A percentile compares a stretch with the other conserved stretches of the same genome.
phyloP scores from a whole-genome alignment of 2,329 filamentous ascomycete genomes.

The Cordyceps cateniannulata region DNA sequence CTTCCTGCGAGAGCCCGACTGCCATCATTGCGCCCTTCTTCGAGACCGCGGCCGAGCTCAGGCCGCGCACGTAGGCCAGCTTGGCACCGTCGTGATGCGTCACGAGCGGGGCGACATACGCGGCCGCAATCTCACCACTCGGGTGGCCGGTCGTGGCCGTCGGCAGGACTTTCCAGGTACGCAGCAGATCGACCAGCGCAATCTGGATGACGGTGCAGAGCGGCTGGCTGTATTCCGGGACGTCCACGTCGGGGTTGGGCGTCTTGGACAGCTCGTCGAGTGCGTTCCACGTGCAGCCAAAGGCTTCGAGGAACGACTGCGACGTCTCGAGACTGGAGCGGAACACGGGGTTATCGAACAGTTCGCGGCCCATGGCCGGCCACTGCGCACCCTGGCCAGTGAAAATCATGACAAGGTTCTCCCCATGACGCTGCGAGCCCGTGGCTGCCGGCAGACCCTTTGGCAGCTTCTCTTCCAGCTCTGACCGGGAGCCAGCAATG shows the following conservation, averaged over 20 bases:
- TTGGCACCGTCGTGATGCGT: background rate
- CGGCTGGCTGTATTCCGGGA: constrained; percentile 24
- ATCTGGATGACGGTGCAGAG: constrained; percentile 34
- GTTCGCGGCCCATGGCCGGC: constrained; percentile 24
- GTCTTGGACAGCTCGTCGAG: constrained; percentile 7
- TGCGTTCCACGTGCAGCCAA: background rate
- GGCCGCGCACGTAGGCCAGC: constrained; percentile 28
- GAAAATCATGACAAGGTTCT: constrained; percentile 21
- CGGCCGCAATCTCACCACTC: constrained; percentile 30
- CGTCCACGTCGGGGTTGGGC: background rate
- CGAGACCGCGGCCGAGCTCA: constrained; percentile 23
- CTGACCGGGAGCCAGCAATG: no score
- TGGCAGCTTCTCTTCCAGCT: no score
- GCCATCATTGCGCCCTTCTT: no score
- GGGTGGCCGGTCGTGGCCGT: constrained; percentile 26
- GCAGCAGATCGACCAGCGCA: constrained; percentile 27
- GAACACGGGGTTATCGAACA: constrained; percentile 19
- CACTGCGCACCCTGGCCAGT: constrained; percentile 30
- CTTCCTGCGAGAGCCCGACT: no score
- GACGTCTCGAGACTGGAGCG: constrained; percentile 3
- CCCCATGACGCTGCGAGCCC: background rate
- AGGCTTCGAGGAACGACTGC: background rate
- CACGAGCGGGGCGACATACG: constrained; percentile 21
- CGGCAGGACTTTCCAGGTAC: constrained; percentile 20
- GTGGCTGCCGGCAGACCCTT: no score